These are phyloP conservation scores for Scleromitrula shiraiana DNA, from an alignment of 2,329 filamentous ascomycete species.

Conservation along the genomic window DNA sequence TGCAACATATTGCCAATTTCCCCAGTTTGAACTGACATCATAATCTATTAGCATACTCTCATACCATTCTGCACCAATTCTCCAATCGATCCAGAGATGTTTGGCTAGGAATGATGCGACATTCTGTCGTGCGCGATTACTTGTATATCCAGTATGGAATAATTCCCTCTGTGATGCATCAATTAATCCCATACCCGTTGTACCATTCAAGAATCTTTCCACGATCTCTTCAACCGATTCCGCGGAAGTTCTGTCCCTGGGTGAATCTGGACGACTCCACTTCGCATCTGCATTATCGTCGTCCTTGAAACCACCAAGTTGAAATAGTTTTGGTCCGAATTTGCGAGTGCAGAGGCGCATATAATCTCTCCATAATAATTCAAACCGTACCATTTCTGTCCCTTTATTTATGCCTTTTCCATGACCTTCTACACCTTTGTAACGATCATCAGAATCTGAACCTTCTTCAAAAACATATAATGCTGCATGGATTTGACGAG, in stretches of 20 bases:
- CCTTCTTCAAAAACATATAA: slow-evolving; percentile 64
- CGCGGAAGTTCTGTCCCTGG: slow-evolving; percentile 25
- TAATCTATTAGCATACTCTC: slow-evolving; percentile 69
- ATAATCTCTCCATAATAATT: slow-evolving; percentile 73
- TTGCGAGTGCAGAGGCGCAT: slow-evolving; percentile 70
- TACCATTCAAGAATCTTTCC: slow-evolving; percentile 54
- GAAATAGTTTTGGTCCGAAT: slow-evolving; percentile 57
- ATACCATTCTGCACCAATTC: slow-evolving; percentile 76
- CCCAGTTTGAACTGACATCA: slow-evolving; percentile 70
- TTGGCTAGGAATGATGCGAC: slow-evolving; percentile 68
- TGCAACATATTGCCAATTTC: slow-evolving; percentile 75
- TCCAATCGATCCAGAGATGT: slow-evolving; percentile 70
- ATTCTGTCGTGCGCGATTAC: slow-evolving; percentile 68
- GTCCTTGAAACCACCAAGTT: slow-evolving; percentile 52
- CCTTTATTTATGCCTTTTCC: slow-evolving; percentile 65
- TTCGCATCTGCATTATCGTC: slow-evolving; percentile 28
- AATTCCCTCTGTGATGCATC: slow-evolving; percentile 72
- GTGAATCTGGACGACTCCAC: slow-evolving; percentile 15
- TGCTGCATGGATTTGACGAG: slow-evolving; percentile 62
- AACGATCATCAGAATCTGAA: slow-evolving; percentile 20
- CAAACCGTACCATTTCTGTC: slow-evolving; percentile 60
- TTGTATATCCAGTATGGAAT: slow-evolving; percentile 68
- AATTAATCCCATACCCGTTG: slow-evolving; percentile 68
- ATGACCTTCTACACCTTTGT: slow-evolving; percentile 37
- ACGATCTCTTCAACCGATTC: slow-evolving; percentile 42